phyloP scores from a whole-genome alignment of 352 stramenopile species.

The Pythium dissotocum region DNA sequence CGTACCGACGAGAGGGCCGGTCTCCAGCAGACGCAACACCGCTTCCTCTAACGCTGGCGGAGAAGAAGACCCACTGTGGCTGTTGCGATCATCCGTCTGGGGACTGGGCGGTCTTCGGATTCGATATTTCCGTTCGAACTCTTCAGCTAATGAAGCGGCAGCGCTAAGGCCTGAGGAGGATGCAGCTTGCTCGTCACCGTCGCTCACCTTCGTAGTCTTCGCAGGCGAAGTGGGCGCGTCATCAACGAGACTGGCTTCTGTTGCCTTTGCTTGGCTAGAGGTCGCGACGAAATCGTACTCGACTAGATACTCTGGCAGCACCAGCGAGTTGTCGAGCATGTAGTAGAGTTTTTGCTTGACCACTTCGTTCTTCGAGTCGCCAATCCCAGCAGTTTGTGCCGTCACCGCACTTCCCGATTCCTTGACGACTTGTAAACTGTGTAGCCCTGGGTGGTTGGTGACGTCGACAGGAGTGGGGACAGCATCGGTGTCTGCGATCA shows the following conservation, averaged over 20 bases:
- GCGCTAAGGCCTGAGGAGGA: conserved; percentile 30
- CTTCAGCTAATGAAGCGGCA: conserved; percentile 37
- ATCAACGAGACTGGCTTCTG: not conserved
- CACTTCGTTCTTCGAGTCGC: conserved; percentile 9
- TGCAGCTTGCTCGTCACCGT: conserved; percentile 23
- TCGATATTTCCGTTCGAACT: conserved; percentile 68
- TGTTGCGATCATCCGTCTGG: conserved; percentile 18
- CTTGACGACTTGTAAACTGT: conserved; percentile 56
- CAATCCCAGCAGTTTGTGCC: not conserved
- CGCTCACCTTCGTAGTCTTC: not conserved
- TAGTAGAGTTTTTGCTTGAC: conserved; percentile 74
- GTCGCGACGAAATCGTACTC: conserved; percentile 66
- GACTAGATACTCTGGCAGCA: conserved; percentile 87
- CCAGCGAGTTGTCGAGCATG: conserved; percentile 73
- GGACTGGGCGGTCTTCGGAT: conserved; percentile 39
- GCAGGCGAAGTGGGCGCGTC: not conserved
- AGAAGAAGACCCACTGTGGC: not conserved
- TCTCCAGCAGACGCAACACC: conserved; percentile 13
- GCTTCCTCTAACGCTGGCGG: conserved; percentile 10
- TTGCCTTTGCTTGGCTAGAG: conserved; percentile 1
- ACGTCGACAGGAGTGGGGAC: conserved; percentile 26
- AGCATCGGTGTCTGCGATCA: conserved; percentile 25
- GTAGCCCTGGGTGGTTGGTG: conserved; percentile 42
- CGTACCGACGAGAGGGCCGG: not conserved
- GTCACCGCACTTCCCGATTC: not conserved